Conservation (phyloP, 2,329 filamentous ascomycete genomes). For the Apiospora kogelbergensis region DNA sequence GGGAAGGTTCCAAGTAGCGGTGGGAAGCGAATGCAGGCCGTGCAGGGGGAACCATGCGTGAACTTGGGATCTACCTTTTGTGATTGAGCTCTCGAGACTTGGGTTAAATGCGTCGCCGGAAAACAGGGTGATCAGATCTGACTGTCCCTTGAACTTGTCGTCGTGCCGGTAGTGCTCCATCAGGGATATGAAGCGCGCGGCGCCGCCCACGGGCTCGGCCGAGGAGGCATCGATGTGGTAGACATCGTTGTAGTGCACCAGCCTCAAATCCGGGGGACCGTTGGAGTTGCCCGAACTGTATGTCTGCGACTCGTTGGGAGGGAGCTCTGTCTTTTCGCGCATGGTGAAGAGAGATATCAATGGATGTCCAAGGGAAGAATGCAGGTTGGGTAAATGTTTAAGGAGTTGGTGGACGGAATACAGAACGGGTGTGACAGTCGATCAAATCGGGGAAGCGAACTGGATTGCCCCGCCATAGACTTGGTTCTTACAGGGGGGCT, state of each 20-base stretch:
- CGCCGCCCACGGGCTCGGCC: conserved; percentile 79
- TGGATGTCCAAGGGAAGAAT: not conserved
- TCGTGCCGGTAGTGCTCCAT: conserved; percentile 71
- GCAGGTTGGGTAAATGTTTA: not conserved
- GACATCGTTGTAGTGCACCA: conserved; percentile 91
- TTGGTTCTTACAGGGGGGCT: not conserved
- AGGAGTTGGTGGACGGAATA: not conserved
- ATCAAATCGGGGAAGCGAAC: conserved; percentile 2
- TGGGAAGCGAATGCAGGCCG: not conserved
- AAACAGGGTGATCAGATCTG: conserved; percentile 75
- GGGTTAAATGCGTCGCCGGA: conserved; percentile 94
- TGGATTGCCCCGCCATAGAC: not conserved
- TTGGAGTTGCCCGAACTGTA: conserved; percentile 29
- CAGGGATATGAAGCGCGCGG: conserved; percentile 77
- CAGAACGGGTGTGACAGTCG: not conserved
- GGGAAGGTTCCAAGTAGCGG: not conserved
- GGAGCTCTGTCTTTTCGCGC: conserved; percentile 28
- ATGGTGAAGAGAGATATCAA: conserved; percentile 15
- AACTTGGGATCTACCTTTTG: conserved; percentile 62
- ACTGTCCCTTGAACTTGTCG: conserved; percentile 59
- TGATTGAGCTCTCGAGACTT: conserved; percentile 83
- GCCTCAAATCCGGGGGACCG: conserved; percentile 67
- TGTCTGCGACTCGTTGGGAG: conserved; percentile 31
- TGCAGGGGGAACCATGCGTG: not conserved
- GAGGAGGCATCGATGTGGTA: conserved; percentile 80